phyloP scores from a whole-genome alignment of 768 basidiomycete genomes.

The Auricularia sp. region DNA sequence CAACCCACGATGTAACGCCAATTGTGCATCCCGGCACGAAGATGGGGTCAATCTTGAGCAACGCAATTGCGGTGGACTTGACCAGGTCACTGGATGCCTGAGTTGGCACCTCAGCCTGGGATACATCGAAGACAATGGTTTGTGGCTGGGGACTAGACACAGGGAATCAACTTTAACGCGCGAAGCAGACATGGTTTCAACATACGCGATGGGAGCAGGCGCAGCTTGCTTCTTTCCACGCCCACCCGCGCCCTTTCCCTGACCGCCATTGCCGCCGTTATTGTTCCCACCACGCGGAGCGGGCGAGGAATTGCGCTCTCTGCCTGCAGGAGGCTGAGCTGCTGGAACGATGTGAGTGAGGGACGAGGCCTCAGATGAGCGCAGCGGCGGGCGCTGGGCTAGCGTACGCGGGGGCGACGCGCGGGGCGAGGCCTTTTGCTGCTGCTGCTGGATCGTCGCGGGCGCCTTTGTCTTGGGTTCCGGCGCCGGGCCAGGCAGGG shows the following conservation, averaged over 20 bases:
- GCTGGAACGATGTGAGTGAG: neutral
- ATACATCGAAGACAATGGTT: conserved; percentile 65
- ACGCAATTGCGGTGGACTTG: conserved; percentile 83
- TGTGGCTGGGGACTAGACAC: conserved; percentile 48
- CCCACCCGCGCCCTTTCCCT: conserved; percentile 31
- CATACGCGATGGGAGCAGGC: conserved; percentile 30
- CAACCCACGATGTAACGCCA: conserved; percentile 86
- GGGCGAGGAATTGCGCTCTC: neutral
- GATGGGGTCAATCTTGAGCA: conserved; percentile 75
- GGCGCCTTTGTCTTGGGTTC: conserved; percentile 28
- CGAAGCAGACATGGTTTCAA: conserved; percentile 18
- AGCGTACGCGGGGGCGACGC: conserved; percentile 2
- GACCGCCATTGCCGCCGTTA: conserved; percentile 13
- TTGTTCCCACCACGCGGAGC: neutral
- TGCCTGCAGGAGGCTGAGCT: conserved; percentile 2
- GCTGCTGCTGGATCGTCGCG: conserved; percentile 20
- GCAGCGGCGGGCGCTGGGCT: neutral
- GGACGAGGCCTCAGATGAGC: neutral
- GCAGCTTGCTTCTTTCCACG: conserved; percentile 22
- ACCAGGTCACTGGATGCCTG: conserved; percentile 67
- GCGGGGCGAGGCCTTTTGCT: conserved; percentile 30
- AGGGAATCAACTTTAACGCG: neutral
- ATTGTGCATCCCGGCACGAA: conserved; percentile 83
- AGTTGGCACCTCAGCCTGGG: conserved; percentile 60
- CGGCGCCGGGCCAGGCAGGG: conserved; percentile 22